Evolutionary conservation across 208 protist genomes (phyloP).

Genomic region (Wallacemonas sp.): DNA sequence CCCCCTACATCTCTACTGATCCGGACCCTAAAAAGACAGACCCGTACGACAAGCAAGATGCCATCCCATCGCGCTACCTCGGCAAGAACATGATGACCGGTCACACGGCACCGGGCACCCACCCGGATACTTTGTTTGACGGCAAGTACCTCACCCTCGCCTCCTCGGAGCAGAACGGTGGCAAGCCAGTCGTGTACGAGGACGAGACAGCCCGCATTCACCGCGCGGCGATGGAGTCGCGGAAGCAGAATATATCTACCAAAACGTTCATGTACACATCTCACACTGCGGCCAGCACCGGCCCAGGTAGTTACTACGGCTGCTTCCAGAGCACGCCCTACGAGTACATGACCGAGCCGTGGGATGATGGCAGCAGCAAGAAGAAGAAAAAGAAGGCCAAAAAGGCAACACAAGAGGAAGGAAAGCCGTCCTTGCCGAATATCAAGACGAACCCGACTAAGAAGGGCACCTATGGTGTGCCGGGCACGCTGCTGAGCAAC

Average conservation of each 20-base stretch:
- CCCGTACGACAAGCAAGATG: slow-evolving; percentile 78
- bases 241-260: slow-evolving; percentile 52
- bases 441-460: slow-evolving; percentile 76
- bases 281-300: slow-evolving; percentile 68
- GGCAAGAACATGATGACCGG: slow-evolving; percentile 71
- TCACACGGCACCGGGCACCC: slow-evolving; percentile 33
- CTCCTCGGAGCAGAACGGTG: slow-evolving; percentile 71
- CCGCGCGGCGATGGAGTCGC: slow-evolving; percentile 22
- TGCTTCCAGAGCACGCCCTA: slow-evolving; percentile 78
- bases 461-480: slow-evolving; percentile 84
- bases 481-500: slow-evolving; percentile 64
- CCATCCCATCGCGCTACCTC: slow-evolving; percentile 77
- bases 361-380: slow-evolving; percentile 42
- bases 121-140: slow-evolving; percentile 66
- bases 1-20: slow-evolving; percentile 68
- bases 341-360: slow-evolving; percentile 76
- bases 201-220: slow-evolving; percentile 19
- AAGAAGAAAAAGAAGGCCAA: slow-evolving; percentile 33
- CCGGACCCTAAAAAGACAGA: slow-evolving; percentile 73
- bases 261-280: slow-evolving; percentile 76
- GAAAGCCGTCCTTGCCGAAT: slow-evolving; percentile 57
- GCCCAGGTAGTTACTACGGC: slow-evolving; percentile 82
- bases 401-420: slow-evolving; percentile 19
- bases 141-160: slow-evolving; percentile 81
- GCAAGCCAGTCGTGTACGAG: slow-evolving; percentile 59